Conservation (phyloP, 371 early-diverging fungal species). For the Circinella minor region DNA sequence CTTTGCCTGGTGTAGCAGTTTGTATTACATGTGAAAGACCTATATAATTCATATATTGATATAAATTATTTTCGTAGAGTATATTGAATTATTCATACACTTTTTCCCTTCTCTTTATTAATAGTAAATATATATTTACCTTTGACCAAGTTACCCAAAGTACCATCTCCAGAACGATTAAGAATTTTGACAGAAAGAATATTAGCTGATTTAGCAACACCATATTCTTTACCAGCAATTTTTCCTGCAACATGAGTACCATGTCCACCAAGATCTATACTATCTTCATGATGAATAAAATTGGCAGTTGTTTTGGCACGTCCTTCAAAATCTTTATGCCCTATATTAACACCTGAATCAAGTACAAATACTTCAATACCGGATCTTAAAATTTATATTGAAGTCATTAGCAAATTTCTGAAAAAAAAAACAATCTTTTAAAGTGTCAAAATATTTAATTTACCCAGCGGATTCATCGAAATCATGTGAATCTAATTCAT, state of each 20-base stretch:
- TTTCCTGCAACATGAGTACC: conserved; percentile 85
- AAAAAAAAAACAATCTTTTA: not conserved
- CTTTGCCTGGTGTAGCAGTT: conserved; percentile 31
- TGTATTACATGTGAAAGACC: conserved; percentile 31
- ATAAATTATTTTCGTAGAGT: too few species aligned
- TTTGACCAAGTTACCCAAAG: conserved; percentile 65
- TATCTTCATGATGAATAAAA: conserved; percentile 51
- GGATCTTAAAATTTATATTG: conserved; percentile 8
- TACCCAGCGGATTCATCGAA: conserved; percentile 26
- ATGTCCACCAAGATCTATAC: conserved; percentile 73
- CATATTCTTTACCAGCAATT: conserved; percentile 70
- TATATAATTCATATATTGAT: conserved; percentile 7
- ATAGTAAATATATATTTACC: conserved; percentile 33
- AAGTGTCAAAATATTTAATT: not conserved
- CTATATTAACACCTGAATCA: conserved; percentile 66
- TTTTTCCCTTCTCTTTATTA: not conserved
- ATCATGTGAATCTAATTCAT: conserved; percentile 10
- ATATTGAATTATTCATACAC: not conserved
- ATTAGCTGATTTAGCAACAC: conserved; percentile 76
- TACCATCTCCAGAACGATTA: conserved; percentile 57
- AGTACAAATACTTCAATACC: conserved; percentile 28
- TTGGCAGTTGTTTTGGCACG: conserved; percentile 69
- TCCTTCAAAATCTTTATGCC: conserved; percentile 79
- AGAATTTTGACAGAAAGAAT: conserved; percentile 76
- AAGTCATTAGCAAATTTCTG: not conserved